phyloP scores from a whole-genome alignment of 2,329 filamentous ascomycete species.

The Ceratocystis variospora region DNA sequence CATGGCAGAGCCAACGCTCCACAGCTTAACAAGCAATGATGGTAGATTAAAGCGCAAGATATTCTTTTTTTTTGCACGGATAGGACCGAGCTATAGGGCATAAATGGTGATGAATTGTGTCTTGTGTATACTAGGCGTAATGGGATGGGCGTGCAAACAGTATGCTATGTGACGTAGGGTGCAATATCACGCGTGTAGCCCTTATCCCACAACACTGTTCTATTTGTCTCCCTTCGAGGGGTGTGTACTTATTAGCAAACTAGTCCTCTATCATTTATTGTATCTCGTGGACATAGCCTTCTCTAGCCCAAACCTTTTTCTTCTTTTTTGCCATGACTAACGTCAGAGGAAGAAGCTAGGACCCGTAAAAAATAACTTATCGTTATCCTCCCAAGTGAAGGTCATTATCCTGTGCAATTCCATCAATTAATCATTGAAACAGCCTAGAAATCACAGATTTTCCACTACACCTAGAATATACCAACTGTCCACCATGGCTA shows the following conservation, averaged over 20 bases:
- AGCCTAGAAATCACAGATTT: background rate
- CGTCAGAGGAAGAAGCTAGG: conserved; percentile 5
- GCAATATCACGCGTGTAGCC: background rate
- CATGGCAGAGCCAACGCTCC: background rate
- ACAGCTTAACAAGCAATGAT: background rate
- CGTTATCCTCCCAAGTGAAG: background rate
- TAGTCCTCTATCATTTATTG: background rate
- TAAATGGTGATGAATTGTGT: background rate
- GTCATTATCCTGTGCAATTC: background rate
- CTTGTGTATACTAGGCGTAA: background rate
- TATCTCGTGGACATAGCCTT: background rate
- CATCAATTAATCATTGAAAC: background rate
- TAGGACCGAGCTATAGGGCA: background rate
- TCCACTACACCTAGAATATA: background rate
- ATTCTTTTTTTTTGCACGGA: background rate
- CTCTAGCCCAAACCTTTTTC: background rate
- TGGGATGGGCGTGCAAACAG: background rate
- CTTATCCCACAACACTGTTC: background rate
- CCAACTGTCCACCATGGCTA: conserved; percentile 3
- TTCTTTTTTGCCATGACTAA: background rate
- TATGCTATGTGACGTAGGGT: background rate
- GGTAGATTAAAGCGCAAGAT: background rate
- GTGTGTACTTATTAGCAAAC: background rate
- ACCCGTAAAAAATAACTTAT: conserved; percentile 4
- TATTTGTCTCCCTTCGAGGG: background rate